phyloP scores from a whole-genome alignment of 306 rosid genomes.

The Acacia melanoxylon region DNA sequence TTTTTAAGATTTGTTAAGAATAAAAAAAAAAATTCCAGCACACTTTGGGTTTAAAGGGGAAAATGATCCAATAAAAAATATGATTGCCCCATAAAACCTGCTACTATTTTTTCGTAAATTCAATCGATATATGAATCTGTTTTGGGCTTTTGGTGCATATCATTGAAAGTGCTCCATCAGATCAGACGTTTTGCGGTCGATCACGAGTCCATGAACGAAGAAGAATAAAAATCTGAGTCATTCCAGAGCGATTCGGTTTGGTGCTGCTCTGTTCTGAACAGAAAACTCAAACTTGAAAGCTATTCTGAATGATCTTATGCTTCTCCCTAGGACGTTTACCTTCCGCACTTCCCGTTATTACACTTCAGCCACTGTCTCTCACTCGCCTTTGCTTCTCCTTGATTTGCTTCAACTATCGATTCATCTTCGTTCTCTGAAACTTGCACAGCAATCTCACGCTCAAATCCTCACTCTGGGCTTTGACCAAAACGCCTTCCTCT shows the following conservation, averaged over 20 bases:
- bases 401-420: slow-evolving; percentile 49
- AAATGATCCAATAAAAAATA: too few species aligned
- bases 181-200: background rate
- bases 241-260: background rate
- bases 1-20: too few species aligned
- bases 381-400: slow-evolving; percentile 37
- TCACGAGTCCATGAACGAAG: background rate
- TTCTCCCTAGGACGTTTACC: slow-evolving; percentile 33
- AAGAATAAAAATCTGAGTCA: background rate
- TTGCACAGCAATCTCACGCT: slow-evolving; percentile 58
- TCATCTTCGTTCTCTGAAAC: slow-evolving; percentile 44
- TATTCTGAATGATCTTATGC: slow-evolving; percentile 17
- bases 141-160: too few species aligned
- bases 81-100: too few species aligned
- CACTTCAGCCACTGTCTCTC: slow-evolving; percentile 42
- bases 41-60: too few species aligned
- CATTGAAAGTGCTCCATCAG: background rate
- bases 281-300: background rate
- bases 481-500: slow-evolving; percentile 57
- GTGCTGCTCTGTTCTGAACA: background rate
- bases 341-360: slow-evolving; percentile 40
- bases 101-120: too few species aligned
- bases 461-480: slow-evolving; percentile 62
- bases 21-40: too few species aligned
- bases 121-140: too few species aligned